These are phyloP conservation scores for Malbranchea cinnamomea DNA, from an alignment of 2,329 filamentous ascomycete species.

Conservation along the genomic window DNA sequence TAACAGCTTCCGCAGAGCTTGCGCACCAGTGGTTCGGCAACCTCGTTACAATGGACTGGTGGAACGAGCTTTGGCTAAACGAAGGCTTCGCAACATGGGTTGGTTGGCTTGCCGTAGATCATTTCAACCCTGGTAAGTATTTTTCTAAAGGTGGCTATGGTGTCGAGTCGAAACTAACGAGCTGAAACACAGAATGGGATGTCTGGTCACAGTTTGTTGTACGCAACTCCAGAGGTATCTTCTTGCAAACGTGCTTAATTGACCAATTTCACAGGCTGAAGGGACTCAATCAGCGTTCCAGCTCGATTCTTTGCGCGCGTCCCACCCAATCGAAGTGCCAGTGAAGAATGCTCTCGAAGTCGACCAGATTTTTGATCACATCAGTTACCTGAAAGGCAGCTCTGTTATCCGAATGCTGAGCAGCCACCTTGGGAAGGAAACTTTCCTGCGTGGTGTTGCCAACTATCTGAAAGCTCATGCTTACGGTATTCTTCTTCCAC, in stretches of 20 bases:
- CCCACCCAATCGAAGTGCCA: constrained; percentile 90
- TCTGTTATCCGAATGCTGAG: constrained; percentile 95
- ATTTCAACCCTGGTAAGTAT: constrained; percentile 59
- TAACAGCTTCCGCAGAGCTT: constrained; percentile 42
- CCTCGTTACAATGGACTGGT: constrained; percentile 94
- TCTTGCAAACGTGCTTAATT: constrained; percentile 18
- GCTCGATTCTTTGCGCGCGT: constrained; percentile 78
- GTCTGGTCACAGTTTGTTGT: constrained; percentile 93
- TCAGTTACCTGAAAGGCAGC: constrained; percentile 92
- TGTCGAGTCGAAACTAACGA: constrained; percentile 11
- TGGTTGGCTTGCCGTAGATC: constrained; percentile 81
- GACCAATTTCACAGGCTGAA: constrained; percentile 50
- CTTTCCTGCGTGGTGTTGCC: constrained; percentile 79
- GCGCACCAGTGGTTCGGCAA: constrained; percentile 96
- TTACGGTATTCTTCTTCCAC: constrained; percentile 42
- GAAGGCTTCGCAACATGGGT: constrained; percentile 98
- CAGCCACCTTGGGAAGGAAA: constrained; percentile 71
- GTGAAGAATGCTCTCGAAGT: constrained; percentile 89
- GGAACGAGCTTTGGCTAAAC: constrained; percentile 85
- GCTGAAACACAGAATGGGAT: constrained; percentile 56
- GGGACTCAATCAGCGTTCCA: constrained; percentile 82
- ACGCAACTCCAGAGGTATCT: constrained; percentile 42
- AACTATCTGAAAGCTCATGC: constrained; percentile 78
- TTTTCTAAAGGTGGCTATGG: background rate
- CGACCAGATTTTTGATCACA: constrained; percentile 94